Conservation (phyloP, 2,329 filamentous ascomycete genomes). For the Teratosphaeriaceae sp. region DNA sequence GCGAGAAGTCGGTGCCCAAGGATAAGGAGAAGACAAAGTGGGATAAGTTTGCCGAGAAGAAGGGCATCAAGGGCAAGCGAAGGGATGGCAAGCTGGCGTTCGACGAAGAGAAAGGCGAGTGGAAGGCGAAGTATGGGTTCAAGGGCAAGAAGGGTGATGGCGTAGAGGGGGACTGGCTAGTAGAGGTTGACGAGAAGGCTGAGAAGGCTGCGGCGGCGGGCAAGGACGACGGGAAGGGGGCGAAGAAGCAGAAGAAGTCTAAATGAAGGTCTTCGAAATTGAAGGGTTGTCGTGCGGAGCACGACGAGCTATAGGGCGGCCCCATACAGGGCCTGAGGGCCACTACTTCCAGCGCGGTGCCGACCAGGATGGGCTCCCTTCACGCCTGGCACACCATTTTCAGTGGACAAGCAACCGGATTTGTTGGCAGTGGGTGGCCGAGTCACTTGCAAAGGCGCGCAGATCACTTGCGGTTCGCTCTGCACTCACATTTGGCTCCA, state of each 20-base stretch:
- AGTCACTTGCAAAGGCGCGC: no score
- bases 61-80: slow-evolving; percentile 88
- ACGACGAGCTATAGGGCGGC: no score
- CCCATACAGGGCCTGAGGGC: no score
- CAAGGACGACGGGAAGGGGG: slow-evolving; percentile 36
- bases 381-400: no score
- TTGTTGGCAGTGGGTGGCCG: no score
- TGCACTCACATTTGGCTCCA: no score
- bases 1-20: slow-evolving; percentile 84
- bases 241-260: slow-evolving; percentile 14
- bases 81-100: slow-evolving; percentile 75
- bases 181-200: slow-evolving; percentile 73
- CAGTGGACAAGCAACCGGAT: no score
- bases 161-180: slow-evolving; percentile 63
- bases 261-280: neutral
- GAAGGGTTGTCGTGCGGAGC: neutral
- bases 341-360: no score
- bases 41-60: slow-evolving; percentile 93
- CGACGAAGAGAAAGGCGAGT: slow-evolving; percentile 78
- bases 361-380: no score
- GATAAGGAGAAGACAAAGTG: slow-evolving; percentile 84
- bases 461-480: no score
- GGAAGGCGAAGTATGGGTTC: slow-evolving; percentile 93
- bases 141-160: slow-evolving; percentile 71
- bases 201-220: slow-evolving; percentile 38